Evolutionary conservation across 805 yeast species (phyloP).

Genomic region (Debaryomyces prosopidis): DNA sequence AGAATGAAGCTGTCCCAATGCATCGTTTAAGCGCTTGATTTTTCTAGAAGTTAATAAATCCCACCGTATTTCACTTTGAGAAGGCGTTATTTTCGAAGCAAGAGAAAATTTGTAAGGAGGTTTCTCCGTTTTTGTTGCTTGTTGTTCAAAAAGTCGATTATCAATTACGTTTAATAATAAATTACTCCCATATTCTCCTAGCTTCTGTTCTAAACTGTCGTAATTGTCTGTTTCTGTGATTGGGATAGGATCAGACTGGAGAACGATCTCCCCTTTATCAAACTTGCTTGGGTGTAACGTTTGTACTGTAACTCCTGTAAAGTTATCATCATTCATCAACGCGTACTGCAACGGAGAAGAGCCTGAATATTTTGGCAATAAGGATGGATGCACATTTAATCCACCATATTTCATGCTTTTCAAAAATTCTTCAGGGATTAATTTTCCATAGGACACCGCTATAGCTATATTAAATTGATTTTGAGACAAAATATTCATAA

Average conservation of each 20-base stretch:
- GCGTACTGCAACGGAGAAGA: slow-evolving; percentile 89
- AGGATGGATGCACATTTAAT: slow-evolving; percentile 88
- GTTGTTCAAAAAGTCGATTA: slow-evolving; percentile 21
- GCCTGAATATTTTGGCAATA: slow-evolving; percentile 81
- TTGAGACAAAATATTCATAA: slow-evolving; percentile 17
- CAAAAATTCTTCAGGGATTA: slow-evolving; percentile 70
- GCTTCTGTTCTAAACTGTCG: slow-evolving; percentile 42
- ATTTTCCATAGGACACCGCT: slow-evolving; percentile 89
- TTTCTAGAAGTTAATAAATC: slow-evolving; percentile 27
- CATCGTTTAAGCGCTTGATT: slow-evolving; percentile 45
- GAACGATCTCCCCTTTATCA: slow-evolving; percentile 72
- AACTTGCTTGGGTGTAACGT: slow-evolving; percentile 86
- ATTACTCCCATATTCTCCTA: slow-evolving; percentile 65
- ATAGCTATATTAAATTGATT: slow-evolving; percentile 60
- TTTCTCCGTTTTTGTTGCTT: slow-evolving; percentile 10
- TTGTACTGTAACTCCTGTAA: slow-evolving; percentile 86
- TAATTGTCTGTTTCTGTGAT: slow-evolving; percentile 48
- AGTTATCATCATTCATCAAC: slow-evolving; percentile 56
- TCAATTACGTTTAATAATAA: slow-evolving; percentile 49
- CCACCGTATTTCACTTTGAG: slow-evolving; percentile 53
- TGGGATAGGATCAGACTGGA: slow-evolving; percentile 49
- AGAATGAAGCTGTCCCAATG: slow-evolving; percentile 59
- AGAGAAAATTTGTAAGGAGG: slow-evolving; percentile 40
- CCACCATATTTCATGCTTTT: slow-evolving; percentile 58
- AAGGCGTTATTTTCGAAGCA: slow-evolving; percentile 56